A percentile compares a stretch with the other conserved stretches of the same genome.
These are phyloP conservation scores for Lyophyllum shimeji DNA, from an alignment of 768 basidiomycete species.

Conservation along the genomic window DNA sequence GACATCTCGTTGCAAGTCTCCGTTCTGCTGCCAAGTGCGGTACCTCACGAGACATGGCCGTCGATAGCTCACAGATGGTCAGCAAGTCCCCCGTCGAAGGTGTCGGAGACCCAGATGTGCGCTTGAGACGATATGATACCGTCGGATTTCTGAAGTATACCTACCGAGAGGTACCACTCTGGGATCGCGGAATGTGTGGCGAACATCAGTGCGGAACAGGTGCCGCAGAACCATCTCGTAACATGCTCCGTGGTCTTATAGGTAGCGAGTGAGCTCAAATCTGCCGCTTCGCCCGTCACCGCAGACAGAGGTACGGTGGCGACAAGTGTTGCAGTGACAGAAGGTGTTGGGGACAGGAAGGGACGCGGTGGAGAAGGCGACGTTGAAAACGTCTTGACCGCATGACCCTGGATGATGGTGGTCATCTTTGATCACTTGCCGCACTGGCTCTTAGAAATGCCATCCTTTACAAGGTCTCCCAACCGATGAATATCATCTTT, in stretches of 20 bases:
- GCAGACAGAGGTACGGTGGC: conserved; percentile 16
- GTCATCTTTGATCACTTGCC: not conserved
- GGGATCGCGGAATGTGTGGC: conserved; percentile 2
- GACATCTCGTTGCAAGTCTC: not conserved
- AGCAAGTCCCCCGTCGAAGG: conserved; percentile 13
- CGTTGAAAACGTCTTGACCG: conserved; percentile 18
- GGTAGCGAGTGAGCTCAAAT: conserved; percentile 6
- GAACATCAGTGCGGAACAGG: conserved; percentile 12
- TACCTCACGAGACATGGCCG: conserved; percentile 9
- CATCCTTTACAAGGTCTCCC: not conserved
- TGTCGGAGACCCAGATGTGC: conserved; percentile 15
- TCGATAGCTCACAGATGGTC: conserved; percentile 6
- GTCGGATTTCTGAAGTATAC: conserved; percentile 4
- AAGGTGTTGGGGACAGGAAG: conserved; percentile 18
- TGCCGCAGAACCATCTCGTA: conserved; percentile 12
- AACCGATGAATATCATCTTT: not conserved
- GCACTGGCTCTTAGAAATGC: not conserved
- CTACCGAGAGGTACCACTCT: conserved; percentile 11
- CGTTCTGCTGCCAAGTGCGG: not conserved
- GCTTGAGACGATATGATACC: conserved; percentile 2
- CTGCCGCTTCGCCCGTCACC: conserved; percentile 3
- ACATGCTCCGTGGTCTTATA: conserved; percentile 10
- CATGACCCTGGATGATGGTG: conserved; percentile 28
- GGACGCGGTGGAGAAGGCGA: conserved; percentile 18
- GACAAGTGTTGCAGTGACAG: conserved; percentile 28